Evolutionary conservation across 2,329 filamentous ascomycete species (phyloP), one percentile per base, ranked within the genome.

Genomic region (Ophiostoma himal-ulmi): DNA sequence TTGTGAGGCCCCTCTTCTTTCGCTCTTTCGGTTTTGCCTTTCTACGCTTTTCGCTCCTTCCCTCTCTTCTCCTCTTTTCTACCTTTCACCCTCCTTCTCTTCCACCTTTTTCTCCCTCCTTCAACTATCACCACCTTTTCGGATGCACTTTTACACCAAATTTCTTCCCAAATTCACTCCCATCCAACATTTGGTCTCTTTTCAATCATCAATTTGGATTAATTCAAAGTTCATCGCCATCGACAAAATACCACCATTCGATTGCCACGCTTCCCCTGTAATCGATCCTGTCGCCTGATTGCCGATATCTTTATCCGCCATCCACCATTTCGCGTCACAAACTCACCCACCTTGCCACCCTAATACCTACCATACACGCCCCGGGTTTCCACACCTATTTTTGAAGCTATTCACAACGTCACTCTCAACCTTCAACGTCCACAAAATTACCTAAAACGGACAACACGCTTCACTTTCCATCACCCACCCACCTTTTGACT

Each of bases 171-270:
- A 65, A 48, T 67, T 70, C 22, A 62, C 74, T 76, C 76, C 74
- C 74, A 75, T 13, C 57, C 26, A 17, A 26, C 22, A 34, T 76
- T 75, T 77, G 76, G 78, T 76, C 78, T 77, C 77, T 80, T 74
- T 76, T 74, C 44, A 52, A 37, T 36, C 82, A 84, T 84, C 81
- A 77, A 80, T 79, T 77, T 68, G 72, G 68, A 44, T 26, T 65
- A 71, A 11, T 73, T 64, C 68, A 62, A 54, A 37, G 36, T 69
- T 67, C 71, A 71, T 70, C 75, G 74, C 73, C 78, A 78, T 78
- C 75, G 70, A 77, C 77, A 80, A 79, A 81, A 73, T 66, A 71
- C 67, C 74, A 74, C 77, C 76, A 78, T 80, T 79, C 73, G 77
- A 76, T 78, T 77, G 78, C 71, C 71, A 76, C 70, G 70, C 73